A percentile compares a stretch with the other conserved stretches of the same genome.
These are phyloP conservation scores for Saccharomycopsis sp. DNA, from an alignment of 805 yeast genomes.

Conservation along the genomic window DNA sequence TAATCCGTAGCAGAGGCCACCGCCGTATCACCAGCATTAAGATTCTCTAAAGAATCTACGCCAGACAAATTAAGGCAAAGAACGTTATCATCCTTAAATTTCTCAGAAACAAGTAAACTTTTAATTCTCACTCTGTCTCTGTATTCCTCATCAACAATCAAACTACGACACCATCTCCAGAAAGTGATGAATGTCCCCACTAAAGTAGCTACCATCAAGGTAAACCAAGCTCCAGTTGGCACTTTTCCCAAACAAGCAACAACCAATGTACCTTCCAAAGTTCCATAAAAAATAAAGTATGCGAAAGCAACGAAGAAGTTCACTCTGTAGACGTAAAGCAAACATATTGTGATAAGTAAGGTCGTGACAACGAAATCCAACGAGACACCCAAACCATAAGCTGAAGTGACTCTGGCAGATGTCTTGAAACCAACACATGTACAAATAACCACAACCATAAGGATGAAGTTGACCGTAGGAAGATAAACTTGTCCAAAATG, in stretches of 20 bases:
- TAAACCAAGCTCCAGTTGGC: slow-evolving; percentile 59
- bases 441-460: slow-evolving; percentile 44
- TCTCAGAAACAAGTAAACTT: slow-evolving; percentile 32
- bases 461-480: slow-evolving; percentile 42
- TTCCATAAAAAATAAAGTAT: slow-evolving; percentile 32
- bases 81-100: slow-evolving; percentile 5
- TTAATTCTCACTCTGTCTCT: slow-evolving; percentile 30
- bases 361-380: slow-evolving; percentile 51
- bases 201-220: slow-evolving; percentile 40
- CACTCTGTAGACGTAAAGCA: slow-evolving; percentile 39
- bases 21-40: neutral
- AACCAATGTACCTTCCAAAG: slow-evolving; percentile 42
- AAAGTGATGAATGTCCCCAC: slow-evolving; percentile 33
- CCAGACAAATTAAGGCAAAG: neutral
- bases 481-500: slow-evolving; percentile 47
- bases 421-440: slow-evolving; percentile 49
- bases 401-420: slow-evolving; percentile 46
- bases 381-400: slow-evolving; percentile 55
- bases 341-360: slow-evolving; percentile 36
- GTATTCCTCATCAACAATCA: slow-evolving; percentile 35
- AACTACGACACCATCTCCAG: slow-evolving; percentile 45
- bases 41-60: neutral
- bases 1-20: slow-evolving; percentile 20
- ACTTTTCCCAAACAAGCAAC: slow-evolving; percentile 46
- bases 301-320: slow-evolving; percentile 32